Base-by-base conservation (phyloP, 2,329 filamentous ascomycete species). In the Colletotrichum lupini region DNA sequence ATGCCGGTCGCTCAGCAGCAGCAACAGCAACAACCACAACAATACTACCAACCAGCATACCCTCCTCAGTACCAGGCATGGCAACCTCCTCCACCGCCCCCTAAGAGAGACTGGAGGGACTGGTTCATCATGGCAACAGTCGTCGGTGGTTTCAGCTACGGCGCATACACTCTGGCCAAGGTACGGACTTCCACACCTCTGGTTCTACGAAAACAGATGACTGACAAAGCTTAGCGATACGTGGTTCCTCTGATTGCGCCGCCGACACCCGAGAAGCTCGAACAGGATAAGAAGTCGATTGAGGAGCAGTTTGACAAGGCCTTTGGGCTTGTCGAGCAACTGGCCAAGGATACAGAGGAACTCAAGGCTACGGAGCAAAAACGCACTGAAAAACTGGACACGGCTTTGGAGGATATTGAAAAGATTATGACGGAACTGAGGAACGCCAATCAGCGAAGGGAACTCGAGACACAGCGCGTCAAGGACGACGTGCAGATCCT, bases 71-170 rank as follows among this genome's bases (percentile, higher is more conserved):
- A 88, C 72, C 85, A 82, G 71, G 85, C 87, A 76, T 92, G 90
- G 90, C 90, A 90, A 78, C 86, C 86, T 35, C 85, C 89, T 4
- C 88, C 88, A 1, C 86, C 89, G 68, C 84, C 91, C 2, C 95
- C 95, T 3, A 92, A 91, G 80, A 89, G 97, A 79, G 97, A 99
- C 84, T 99, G 97, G 97, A 90, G 97, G 74, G 97, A 99, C 81
- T 98, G 95, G 94, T 99, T 99, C 84, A 98, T 99, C 83, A 98
- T 98, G 95, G 97, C 97, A 8, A 99, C 97, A 0, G 94, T 98
- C 14, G 93, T 97, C 75, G 93, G 95, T 70, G 95, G 95, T 61
- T 92, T 98, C 24, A 90, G 95, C 52, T 98, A 98, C 79, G 96
- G 95, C 0, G 84, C 98, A 26, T 99, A 97, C 81, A 90, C 92